A percentile compares a stretch with the other conserved stretches of the same genome.
These are phyloP conservation scores for Fraxinus albicans DNA, from an alignment of 305 asterid species.

Conservation along the genomic window DNA sequence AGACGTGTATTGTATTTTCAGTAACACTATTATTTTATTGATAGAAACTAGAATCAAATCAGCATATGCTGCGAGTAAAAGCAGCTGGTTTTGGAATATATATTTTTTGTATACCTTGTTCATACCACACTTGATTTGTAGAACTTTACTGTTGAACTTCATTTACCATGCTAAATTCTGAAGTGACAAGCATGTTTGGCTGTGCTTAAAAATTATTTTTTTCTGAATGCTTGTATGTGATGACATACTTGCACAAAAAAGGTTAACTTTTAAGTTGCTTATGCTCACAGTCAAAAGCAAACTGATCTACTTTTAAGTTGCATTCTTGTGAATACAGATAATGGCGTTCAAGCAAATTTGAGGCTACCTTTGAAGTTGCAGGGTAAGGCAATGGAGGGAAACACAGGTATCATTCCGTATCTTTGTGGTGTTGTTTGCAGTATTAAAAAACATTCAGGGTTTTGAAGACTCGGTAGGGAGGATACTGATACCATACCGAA, in stretches of 20 bases:
- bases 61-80: not conserved
- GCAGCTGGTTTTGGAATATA: conserved; percentile 7
- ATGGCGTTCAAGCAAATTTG: not conserved
- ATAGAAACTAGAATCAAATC: conserved; percentile 23
- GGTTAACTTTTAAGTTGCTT: not conserved
- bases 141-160: not conserved
- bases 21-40: conserved; percentile 17
- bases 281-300: not conserved
- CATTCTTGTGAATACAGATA: not conserved
- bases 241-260: not conserved
- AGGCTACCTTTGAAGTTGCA: not conserved
- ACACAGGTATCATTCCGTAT: conserved; percentile 19
- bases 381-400: conserved; percentile 13
- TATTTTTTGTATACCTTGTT: not conserved
- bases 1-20: conserved; percentile 25
- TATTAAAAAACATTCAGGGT: conserved; percentile 4
- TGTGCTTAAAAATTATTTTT: not conserved
- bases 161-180: not conserved
- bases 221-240: not conserved
- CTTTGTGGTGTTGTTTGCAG: conserved; percentile 11
- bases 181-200: not conserved
- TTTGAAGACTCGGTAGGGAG: not conserved
- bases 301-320: not conserved
- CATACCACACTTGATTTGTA: not conserved
- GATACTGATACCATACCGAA: not conserved